These are phyloP conservation scores for Torrubiella hemipterigena DNA, from an alignment of 2,329 filamentous ascomycete genomes.

Conservation along the genomic window DNA sequence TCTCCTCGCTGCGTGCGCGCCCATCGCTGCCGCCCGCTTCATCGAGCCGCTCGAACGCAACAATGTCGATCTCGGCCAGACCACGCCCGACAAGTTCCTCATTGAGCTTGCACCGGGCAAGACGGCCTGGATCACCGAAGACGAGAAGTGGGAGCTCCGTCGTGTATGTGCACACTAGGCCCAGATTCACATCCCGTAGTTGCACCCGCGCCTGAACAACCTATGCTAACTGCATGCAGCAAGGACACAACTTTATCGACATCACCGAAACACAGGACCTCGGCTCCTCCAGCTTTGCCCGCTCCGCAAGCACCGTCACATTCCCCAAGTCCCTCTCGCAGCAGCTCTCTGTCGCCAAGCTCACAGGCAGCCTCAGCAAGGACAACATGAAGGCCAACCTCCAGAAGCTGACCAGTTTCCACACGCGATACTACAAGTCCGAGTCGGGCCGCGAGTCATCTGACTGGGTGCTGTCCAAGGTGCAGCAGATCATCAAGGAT, in stretches of 20 bases:
- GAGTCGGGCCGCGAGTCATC: constrained; percentile 73
- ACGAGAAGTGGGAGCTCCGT: constrained; percentile 87
- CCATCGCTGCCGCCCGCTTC: constrained; percentile 43
- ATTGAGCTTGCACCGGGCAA: constrained; percentile 79
- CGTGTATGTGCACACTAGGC: constrained; percentile 62
- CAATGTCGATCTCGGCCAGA: constrained; percentile 36
- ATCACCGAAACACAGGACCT: constrained; percentile 62
- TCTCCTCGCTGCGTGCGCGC: constrained; percentile 41
- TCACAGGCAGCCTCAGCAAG: constrained; percentile 62
- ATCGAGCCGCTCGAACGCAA: constrained; percentile 39
- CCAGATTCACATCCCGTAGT: background rate
- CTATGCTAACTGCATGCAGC: constrained; percentile 41
- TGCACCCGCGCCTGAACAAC: background rate
- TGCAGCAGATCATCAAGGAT: constrained; percentile 57
- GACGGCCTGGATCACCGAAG: constrained; percentile 79
- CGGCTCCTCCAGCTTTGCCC: constrained; percentile 33
- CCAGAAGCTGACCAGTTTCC: constrained; percentile 65
- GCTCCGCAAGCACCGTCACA: constrained; percentile 25
- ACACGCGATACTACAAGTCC: constrained; percentile 74
- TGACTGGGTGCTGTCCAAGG: constrained; percentile 70
- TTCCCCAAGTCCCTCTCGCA: constrained; percentile 58
- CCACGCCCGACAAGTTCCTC: constrained; percentile 41
- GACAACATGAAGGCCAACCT: constrained; percentile 66
- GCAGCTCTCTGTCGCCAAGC: constrained; percentile 51
- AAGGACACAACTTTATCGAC: constrained; percentile 85